Evolutionary conservation across 129 eudicot species (phyloP), one percentile per base, ranked within the genome.

Genomic region (Arctium lappa): DNA sequence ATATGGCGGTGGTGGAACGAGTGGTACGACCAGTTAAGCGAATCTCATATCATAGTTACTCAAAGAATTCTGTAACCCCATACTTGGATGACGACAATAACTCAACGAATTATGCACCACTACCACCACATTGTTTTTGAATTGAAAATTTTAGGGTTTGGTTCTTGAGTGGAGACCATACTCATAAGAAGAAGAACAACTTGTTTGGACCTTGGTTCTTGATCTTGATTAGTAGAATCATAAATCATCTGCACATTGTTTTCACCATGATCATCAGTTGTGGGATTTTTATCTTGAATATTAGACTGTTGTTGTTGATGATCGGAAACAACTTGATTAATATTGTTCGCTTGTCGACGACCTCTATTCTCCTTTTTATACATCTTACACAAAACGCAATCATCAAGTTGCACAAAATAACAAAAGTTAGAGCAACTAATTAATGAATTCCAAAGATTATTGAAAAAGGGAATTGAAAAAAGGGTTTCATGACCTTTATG

Each of bases 361-460:
- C 63, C 63, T 50, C 63, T 75, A 1, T 27, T 46, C 15, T 5
- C 53, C 38, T 76, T 83, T 53, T 76, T 42, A 39, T 75, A 70
- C 4, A 83, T 31, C 27, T 69, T 78, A 34, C 86, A 83, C 16
- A 83, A 18, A 10, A 83, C 81, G 11, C 38, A 83, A 44, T 83
- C 77, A 76, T 83, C 81, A 31, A 82, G 22, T 81, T 82, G 86
- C 69, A 82, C 31, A 46, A 80, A 1, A 12, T 40, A 37, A 42
- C 0, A 8, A 68, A 22, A 13, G 6, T 15, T 15, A 11, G 0
- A 60, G 4, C 7, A 68, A n/a, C 4, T 5, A n/a, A 40, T 34
- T 10, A 4, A 11, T 44, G 16, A 15, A 48, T 30, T 44, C 13
- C 2, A 3, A 36, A 37, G n/a, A 72, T 13, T 37, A 31, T 18